These are phyloP conservation scores for Phanerodontia chrysosporium DNA, from an alignment of 768 basidiomycete genomes.

Conservation along the genomic window DNA sequence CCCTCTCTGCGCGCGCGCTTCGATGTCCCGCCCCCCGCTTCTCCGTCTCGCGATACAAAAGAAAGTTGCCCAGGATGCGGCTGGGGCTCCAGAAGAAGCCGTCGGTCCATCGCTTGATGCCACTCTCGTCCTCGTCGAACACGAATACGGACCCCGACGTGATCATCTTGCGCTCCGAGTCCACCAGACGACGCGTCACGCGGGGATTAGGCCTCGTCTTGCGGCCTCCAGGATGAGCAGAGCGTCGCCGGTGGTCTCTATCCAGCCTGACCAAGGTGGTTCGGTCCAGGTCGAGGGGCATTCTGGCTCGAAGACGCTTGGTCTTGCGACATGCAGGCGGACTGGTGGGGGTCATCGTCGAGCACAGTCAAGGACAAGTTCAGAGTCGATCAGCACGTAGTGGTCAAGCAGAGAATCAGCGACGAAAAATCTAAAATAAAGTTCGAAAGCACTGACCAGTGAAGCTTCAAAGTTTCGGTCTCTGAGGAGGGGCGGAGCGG, in stretches of 20 bases:
- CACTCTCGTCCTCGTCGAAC: constrained; percentile 95
- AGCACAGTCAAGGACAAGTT: constrained; percentile 20
- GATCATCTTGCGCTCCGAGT: constrained; percentile 91
- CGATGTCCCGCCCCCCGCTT: constrained; percentile 69
- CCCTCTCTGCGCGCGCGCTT: constrained; percentile 42
- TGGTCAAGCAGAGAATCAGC: constrained; percentile 20
- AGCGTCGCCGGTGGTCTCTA: constrained; percentile 92
- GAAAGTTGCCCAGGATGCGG: constrained; percentile 89
- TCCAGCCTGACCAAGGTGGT: constrained; percentile 91
- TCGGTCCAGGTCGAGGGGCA: constrained; percentile 61
- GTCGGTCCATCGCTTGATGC: constrained; percentile 98
- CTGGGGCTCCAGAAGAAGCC: constrained; percentile 95
- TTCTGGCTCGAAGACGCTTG: constrained; percentile 26
- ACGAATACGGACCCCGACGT: constrained; percentile 92
- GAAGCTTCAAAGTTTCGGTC: constrained; percentile 56
- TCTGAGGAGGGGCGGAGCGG: constrained; percentile 17
- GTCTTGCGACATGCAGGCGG: constrained; percentile 24
- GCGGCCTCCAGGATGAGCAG: constrained; percentile 96
- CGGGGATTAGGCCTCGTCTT: constrained; percentile 81
- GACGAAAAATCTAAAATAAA: constrained; percentile 42
- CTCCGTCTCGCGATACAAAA: constrained; percentile 93
- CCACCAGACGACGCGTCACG: constrained; percentile 88
- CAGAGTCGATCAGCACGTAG: constrained; percentile 23
- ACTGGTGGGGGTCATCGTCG: constrained; percentile 14
- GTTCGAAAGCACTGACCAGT: constrained; percentile 72